Percentiles rank a stretch among this genome's conserved stretches.
phyloP scores from a whole-genome alignment of 768 basidiomycete species.

The Sarcodon sp. region DNA sequence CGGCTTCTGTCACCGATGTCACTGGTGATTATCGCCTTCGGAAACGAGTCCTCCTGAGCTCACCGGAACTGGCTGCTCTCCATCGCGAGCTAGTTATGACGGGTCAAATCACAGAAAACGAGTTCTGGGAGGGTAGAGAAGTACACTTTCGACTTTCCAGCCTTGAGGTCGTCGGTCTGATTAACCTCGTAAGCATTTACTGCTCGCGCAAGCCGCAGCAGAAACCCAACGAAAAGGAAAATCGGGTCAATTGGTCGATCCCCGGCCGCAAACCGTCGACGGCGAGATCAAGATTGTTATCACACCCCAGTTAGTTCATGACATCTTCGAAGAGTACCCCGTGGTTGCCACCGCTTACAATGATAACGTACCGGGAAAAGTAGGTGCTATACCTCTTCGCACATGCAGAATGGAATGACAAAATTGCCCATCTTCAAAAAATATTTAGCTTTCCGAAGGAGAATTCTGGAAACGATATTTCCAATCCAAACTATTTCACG shows the following conservation, averaged over 20 bases:
- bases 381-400: conserved; percentile 16
- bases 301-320: conserved; percentile 84
- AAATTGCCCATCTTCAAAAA: neutral
- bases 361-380: conserved; percentile 86
- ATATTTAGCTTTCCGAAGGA: conserved; percentile 64
- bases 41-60: conserved; percentile 67
- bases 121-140: conserved; percentile 97
- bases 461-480: conserved; percentile 98
- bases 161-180: conserved; percentile 6
- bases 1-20: conserved; percentile 46
- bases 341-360: conserved; percentile 86
- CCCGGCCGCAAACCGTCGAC: conserved; percentile 74
- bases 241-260: conserved; percentile 77
- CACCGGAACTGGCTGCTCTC: conserved; percentile 64
- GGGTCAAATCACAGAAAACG: conserved; percentile 78
- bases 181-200: conserved; percentile 41
- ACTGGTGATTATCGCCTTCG: conserved; percentile 60
- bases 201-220: conserved; percentile 62
- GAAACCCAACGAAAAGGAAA: conserved; percentile 73
- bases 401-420: neutral
- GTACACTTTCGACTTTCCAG: conserved; percentile 25
- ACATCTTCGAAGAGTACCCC: conserved; percentile 97
- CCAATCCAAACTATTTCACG: conserved; percentile 90
- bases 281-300: conserved; percentile 85
- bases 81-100: conserved; percentile 84